Evolutionary conservation across 2,329 filamentous ascomycete species (phyloP), one percentile per base, ranked within the genome.

Genomic region (Cladosporium sp.): DNA sequence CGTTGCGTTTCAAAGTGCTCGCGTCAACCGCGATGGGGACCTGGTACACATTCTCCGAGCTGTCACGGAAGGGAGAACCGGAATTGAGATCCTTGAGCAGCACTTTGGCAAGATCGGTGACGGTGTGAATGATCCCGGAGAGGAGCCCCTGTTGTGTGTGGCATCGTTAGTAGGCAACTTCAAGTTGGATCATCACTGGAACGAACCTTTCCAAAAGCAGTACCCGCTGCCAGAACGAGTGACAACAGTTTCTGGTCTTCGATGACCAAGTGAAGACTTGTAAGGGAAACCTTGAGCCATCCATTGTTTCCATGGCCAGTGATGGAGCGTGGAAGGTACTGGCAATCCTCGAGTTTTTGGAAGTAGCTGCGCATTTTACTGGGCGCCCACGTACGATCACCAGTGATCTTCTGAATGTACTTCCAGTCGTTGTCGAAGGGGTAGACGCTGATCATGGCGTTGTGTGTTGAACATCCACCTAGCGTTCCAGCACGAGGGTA

Each of bases 381-480:
- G 0, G 86, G 78, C 0, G 79, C 76, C 87, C 88, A 90, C 0
- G 84, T 85, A 1, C 75, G 70, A 70, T 90, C 88, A 5, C 87
- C 87, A 1, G 88, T 90, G 28, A 89, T 71, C 18, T 77, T 75
- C 2, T 82, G 83, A 64, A 90, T 84, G 70, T 84, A 77, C 52
- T 87, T 80, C 77, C 85, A 90, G 74, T 90, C 88, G 26, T 81
- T 83, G 52, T 85, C 80, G 66, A 86, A 79, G 0, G 88, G 87
- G 66, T 87, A 84, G 28, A 88, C 79, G 15, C 83, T 81, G 60
- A 90, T 84, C 54, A 88, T 76, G 5, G 86, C 87, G 47, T 88
- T 87, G 76, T 90, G 88, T 4, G 84, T 82, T 0, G 85, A 83
- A 74, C 86, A 88, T 5, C 86, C 86, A 59, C 86, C 86, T 0